Evolutionary conservation across 345 rosid species (phyloP).

Genomic region (Citrus mangshanensis): DNA sequence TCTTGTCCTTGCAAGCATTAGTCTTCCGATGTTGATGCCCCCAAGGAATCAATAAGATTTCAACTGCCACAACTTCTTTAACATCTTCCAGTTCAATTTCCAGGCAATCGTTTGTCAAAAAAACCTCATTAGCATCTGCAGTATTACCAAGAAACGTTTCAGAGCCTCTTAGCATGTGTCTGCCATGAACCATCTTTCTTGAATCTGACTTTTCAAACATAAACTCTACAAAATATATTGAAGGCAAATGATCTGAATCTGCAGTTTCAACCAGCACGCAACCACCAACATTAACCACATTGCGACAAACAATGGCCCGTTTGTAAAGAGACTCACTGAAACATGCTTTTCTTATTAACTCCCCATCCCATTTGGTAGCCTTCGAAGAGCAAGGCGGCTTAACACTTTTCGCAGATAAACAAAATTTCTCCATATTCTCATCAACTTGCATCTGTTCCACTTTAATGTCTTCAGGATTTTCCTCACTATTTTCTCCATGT

Average conservation of each 20-base stretch:
- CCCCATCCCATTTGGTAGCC: slow-evolving; percentile 55
- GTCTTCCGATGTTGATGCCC: slow-evolving; percentile 55
- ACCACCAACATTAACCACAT: slow-evolving; percentile 43
- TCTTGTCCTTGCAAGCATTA: slow-evolving; percentile 34
- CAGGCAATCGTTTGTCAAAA: slow-evolving; percentile 50
- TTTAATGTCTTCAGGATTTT: slow-evolving; percentile 27
- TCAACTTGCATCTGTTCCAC: slow-evolving; percentile 8
- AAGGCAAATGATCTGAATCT: slow-evolving; percentile 37
- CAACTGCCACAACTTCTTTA: slow-evolving; percentile 32
- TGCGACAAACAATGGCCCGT: slow-evolving; percentile 43
- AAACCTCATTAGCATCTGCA: slow-evolving; percentile 63
- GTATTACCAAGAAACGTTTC: slow-evolving; percentile 55
- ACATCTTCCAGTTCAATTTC: slow-evolving; percentile 44
- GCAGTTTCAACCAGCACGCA: slow-evolving; percentile 34
- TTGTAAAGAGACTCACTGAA: slow-evolving; percentile 47
- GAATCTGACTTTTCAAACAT: slow-evolving; percentile 48
- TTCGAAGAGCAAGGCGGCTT: slow-evolving; percentile 24
- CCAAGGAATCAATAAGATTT: slow-evolving; percentile 55
- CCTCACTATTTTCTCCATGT: slow-evolving; percentile 44
- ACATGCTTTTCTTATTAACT: slow-evolving; percentile 31
- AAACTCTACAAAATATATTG: slow-evolving; percentile 59
- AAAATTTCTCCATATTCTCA: slow-evolving; percentile 3
- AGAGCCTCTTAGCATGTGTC: slow-evolving; percentile 42
- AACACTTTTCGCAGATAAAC: slow-evolving; percentile 9
- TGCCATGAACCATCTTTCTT: slow-evolving; percentile 59